phyloP scores from a whole-genome alignment of 371 early-diverging fungal genomes.

The Mucor circinelloides region DNA sequence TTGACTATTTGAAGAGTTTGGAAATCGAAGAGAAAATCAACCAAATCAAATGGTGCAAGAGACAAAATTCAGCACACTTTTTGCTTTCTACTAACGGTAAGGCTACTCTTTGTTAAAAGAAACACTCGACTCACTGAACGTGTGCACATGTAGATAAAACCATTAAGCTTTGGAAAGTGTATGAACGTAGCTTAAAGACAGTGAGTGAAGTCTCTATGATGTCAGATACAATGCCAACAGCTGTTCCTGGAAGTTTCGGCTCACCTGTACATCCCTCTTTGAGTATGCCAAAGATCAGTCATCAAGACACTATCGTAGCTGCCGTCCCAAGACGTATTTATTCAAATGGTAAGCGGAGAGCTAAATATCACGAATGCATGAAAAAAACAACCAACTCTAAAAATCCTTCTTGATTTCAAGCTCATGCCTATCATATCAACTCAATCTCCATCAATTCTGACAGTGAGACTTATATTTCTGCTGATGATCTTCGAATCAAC shows the following conservation, averaged over 20 bases:
- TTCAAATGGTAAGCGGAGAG: constrained; percentile 58
- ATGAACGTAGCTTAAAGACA: constrained; percentile 82
- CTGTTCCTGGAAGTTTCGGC: constrained; percentile 9
- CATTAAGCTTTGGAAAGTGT: constrained; percentile 93
- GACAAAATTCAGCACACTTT: constrained; percentile 86
- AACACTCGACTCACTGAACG: not conserved
- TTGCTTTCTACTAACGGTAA: constrained; percentile 89
- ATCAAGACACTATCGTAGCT: constrained; percentile 84
- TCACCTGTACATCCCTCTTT: constrained; percentile 26
- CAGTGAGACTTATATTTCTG: constrained; percentile 87
- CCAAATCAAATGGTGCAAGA: constrained; percentile 88
- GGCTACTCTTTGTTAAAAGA: not conserved
- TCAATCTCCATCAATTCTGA: constrained; percentile 93
- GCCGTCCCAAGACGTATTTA: constrained; percentile 84
- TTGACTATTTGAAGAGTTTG: constrained; percentile 95
- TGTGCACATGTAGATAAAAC: constrained; percentile 73
- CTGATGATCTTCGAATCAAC: constrained; percentile 95
- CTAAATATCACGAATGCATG: not conserved
- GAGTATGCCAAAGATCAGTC: constrained; percentile 73
- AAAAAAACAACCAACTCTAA: not conserved
- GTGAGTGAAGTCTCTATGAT: constrained; percentile 77
- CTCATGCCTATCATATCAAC: constrained; percentile 95
- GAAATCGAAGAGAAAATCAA: constrained; percentile 97
- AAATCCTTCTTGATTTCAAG: constrained; percentile 27
- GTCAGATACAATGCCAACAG: constrained; percentile 39